Base-by-base conservation (phyloP, 305 asterid species). In the Salvia sclarea region DNA sequence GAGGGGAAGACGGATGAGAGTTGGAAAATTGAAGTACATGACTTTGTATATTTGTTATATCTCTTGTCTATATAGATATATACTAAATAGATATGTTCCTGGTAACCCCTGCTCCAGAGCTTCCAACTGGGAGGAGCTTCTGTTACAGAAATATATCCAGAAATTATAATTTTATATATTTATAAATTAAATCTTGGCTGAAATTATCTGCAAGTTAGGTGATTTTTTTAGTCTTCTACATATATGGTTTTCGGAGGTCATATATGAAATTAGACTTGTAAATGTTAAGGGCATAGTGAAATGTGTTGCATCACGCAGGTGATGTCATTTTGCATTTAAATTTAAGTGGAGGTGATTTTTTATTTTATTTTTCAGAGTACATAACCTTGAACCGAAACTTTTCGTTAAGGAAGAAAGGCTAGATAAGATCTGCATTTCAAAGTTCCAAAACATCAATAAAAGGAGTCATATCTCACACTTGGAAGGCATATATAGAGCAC, bases 1-100 rank as follows among this genome's bases (percentile, higher is more conserved):
- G 63, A 0, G 90, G 81, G 30, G 69, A 72, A 0, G 87, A 85
- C 0, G 35, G 76, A 57, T 78, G 62, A 58, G 43, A 37, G 13
- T 37, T 37, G 2, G 43, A 12, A 37, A 37, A 37, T 8, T 2
- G n/a, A 37, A 37, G 43, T 8, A 37, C 43, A 37, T 37, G 10
- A 37, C 50, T 16, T 47, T 47, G 22, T 47, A 16, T 16, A 45
- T 45, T 45, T 35, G 7, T 30, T 30, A 30, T 33, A 37, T 37
- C 12, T 37, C 43, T 37, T 9, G 13, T 37, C 13, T 37, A 37
- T 37, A 37, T 12, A 37, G 8, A 10, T 37, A 8, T 37, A 30
- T n/a, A n/a, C n/a, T n/a, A n/a, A n/a, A 25, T 30, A 30, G 3
- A 30, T 30, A 30, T 30, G 30, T 25, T 2, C 30, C 30, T 4